Percentiles rank a stretch among this genome's conserved stretches.
Conservation (phyloP, 2,329 filamentous ascomycete species). For the Diaporthe destruens region DNA sequence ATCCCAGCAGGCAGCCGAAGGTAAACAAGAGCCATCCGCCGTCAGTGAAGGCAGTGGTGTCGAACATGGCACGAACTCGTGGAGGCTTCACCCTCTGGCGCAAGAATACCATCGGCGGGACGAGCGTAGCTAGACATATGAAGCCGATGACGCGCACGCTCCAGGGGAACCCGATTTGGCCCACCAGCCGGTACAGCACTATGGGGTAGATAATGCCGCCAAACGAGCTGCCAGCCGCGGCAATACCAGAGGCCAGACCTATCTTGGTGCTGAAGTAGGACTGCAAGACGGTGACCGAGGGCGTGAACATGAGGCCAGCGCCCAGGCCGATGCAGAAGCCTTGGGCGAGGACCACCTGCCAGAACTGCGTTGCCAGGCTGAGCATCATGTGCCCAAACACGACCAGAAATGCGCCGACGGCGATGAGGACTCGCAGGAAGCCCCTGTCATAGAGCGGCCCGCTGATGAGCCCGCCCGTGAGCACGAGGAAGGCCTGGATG, state of each 20-base stretch:
- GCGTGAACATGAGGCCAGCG: conserved; percentile 55
- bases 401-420: conserved; percentile 55
- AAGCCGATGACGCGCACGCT: conserved; percentile 46
- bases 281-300: conserved; percentile 51
- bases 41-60: conserved; percentile 56
- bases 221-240: conserved; percentile 49
- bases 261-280: conserved; percentile 50
- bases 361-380: conserved; percentile 54
- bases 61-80: conserved; percentile 52
- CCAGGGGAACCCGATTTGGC: conserved; percentile 47
- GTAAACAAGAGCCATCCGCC: conserved; percentile 53
- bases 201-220: conserved; percentile 53
- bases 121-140: conserved; percentile 46
- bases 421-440: conserved; percentile 56
- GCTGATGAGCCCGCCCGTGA: conserved; percentile 55
- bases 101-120: conserved; percentile 46
- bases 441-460: conserved; percentile 64
- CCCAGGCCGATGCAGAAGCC: conserved; percentile 61
- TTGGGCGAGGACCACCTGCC: conserved; percentile 60
- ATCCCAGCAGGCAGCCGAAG: conserved; percentile 51
- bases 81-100: conserved; percentile 53
- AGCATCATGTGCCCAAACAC: conserved; percentile 62
- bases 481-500: conserved; percentile 60
- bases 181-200: conserved; percentile 45
- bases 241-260: conserved; percentile 51